phyloP scores from a whole-genome alignment of 2,329 filamentous ascomycete genomes.

The Fusarium albosuccineum region DNA sequence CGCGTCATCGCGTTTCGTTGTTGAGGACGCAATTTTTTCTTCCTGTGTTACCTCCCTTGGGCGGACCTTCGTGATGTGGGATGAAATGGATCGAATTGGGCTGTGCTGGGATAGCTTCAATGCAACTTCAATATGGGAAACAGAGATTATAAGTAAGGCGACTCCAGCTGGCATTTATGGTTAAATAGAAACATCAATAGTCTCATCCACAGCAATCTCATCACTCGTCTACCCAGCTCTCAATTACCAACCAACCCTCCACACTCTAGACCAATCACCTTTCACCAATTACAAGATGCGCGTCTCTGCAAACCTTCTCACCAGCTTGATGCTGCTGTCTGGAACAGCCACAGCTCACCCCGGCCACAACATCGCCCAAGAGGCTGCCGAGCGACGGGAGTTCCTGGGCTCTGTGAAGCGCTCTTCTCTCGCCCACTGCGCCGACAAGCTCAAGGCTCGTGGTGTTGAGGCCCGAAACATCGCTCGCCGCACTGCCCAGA shows the following conservation, averaged over 20 bases:
- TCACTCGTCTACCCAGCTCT: background rate
- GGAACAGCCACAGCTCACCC: conserved; percentile 56
- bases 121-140: background rate
- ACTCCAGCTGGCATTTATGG: background rate
- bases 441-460: conserved; percentile 60
- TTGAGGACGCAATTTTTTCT: too few relatives aligned
- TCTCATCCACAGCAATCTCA: background rate
- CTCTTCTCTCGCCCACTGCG: conserved; percentile 61
- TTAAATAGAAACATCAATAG: background rate
- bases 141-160: background rate
- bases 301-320: conserved; percentile 24
- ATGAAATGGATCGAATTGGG: background rate
- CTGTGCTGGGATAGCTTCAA: background rate
- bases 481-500: conserved; percentile 57
- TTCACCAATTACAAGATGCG: background rate
- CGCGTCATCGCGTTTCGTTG: conserved; percentile 5
- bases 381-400: conserved; percentile 62
- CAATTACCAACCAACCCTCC: too few relatives aligned
- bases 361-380: conserved; percentile 62
- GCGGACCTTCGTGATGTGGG: background rate
- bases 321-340: conserved; percentile 27
- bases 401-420: conserved; percentile 56
- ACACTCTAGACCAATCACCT: background rate
- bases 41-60: background rate
- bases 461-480: conserved; percentile 60